phyloP scores from a whole-genome alignment of 768 basidiomycete genomes.

The Mycena polygramma region DNA sequence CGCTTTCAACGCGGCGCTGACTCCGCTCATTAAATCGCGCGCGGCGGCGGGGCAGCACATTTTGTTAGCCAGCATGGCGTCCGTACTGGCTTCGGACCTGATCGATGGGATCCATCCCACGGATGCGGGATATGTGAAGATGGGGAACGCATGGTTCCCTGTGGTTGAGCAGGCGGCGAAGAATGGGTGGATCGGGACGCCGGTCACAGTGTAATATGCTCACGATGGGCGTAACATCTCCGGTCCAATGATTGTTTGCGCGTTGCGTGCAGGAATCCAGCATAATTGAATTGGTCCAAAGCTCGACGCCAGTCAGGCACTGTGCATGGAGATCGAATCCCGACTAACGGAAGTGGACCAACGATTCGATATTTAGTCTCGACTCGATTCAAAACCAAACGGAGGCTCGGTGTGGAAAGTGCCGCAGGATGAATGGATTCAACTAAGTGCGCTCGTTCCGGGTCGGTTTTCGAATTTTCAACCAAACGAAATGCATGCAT shows the following conservation, averaged over 20 bases:
- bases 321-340: too few species aligned
- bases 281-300: too few species aligned
- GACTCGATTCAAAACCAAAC: too few species aligned
- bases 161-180: slow-evolving; percentile 27
- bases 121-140: slow-evolving; percentile 34
- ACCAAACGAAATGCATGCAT: too few species aligned
- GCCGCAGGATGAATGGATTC: too few species aligned
- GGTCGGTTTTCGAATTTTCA: too few species aligned
- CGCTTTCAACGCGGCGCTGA: slow-evolving; percentile 26
- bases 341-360: too few species aligned
- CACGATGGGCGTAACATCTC: neutral
- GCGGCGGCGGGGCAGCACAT: slow-evolving; percentile 33
- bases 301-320: too few species aligned
- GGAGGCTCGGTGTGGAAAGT: too few species aligned
- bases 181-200: slow-evolving; percentile 36
- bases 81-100: slow-evolving; percentile 23
- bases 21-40: slow-evolving; percentile 23
- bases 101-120: slow-evolving; percentile 32
- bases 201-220: neutral
- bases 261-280: too few species aligned
- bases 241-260: neutral
- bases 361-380: too few species aligned
- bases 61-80: slow-evolving; percentile 26
- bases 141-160: slow-evolving; percentile 35
- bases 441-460: too few species aligned